Percentiles rank a stretch among this genome's conserved stretches.
phyloP scores from a whole-genome alignment of 176 grass and related monocot genomes.

The Hsuehochloa calcarea region DNA sequence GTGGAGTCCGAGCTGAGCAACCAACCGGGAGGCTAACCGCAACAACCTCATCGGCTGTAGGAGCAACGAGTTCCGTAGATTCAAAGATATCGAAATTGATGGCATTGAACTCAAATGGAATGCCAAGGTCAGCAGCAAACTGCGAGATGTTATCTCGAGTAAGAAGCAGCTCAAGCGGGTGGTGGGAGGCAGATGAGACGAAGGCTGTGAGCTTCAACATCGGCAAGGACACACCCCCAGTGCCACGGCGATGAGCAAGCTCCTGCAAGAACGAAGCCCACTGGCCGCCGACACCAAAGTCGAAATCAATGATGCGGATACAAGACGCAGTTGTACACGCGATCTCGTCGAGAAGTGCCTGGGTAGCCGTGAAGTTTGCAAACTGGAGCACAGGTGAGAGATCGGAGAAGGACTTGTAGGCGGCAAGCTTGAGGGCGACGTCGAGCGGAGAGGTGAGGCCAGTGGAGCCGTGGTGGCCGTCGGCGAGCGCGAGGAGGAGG shows the following conservation, averaged over 20 bases:
- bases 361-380: conserved; percentile 75
- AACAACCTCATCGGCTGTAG: conserved; percentile 47
- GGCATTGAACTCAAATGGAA: conserved; percentile 69
- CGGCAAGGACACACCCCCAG: conserved; percentile 25
- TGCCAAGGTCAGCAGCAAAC: conserved; percentile 70
- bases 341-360: conserved; percentile 75
- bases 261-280: conserved; percentile 97
- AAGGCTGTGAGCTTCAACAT: conserved; percentile 71
- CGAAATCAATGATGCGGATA: conserved; percentile 85
- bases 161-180: conserved; percentile 74
- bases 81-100: conserved; percentile 49
- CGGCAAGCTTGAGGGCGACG: conserved; percentile 65
- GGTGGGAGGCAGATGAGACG: conserved; percentile 54
- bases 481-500: conserved; percentile 66
- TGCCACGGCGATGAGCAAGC: conserved; percentile 55
- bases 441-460: conserved; percentile 52
- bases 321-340: conserved; percentile 36
- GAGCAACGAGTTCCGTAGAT: conserved; percentile 43
- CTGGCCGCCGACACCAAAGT: conserved; percentile 72
- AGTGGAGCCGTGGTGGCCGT: conserved; percentile 25
- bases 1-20: conserved; percentile 43
- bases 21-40: conserved; percentile 75
- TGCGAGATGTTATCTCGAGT: conserved; percentile 62
- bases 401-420: conserved; percentile 83
- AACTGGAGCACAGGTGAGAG: conserved; percentile 76